Evolutionary conservation across 83 land plant species (phyloP).

Genomic region (Isoetes engelmannii): DNA sequence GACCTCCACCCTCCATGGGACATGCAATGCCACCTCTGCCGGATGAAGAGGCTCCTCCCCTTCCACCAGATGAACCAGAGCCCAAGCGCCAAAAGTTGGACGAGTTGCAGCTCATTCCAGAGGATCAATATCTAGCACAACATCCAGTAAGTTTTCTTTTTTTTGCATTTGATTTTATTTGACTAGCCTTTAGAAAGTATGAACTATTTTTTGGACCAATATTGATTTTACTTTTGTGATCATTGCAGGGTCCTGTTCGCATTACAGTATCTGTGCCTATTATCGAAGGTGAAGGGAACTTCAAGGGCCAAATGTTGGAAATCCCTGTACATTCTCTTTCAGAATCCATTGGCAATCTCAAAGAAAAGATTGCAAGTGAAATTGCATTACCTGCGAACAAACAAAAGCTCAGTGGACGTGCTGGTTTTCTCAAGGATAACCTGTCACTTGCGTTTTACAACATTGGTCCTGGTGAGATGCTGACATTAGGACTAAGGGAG

Average conservation of each 20-base stretch:
- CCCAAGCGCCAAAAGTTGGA: slow-evolving; percentile 90
- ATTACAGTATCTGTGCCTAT: slow-evolving; percentile 74
- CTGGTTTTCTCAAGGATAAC: slow-evolving; percentile 91
- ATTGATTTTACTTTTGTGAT: not conserved
- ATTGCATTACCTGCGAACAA: slow-evolving; percentile 90
- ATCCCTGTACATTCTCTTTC: slow-evolving; percentile 69
- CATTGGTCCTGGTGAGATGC: slow-evolving; percentile 70
- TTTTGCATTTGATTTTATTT: not conserved
- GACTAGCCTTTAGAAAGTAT: not conserved
- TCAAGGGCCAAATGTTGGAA: slow-evolving; percentile 86
- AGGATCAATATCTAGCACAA: slow-evolving; percentile 90
- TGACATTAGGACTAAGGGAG: slow-evolving; percentile 74
- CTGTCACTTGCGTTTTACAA: slow-evolving; percentile 90
- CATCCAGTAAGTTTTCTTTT: slow-evolving; percentile 61
- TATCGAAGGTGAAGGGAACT: slow-evolving; percentile 82
- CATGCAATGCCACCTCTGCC: slow-evolving; percentile 85
- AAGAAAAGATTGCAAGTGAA: slow-evolving; percentile 93
- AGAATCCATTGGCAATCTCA: slow-evolving; percentile 69
- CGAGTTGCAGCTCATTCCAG: slow-evolving; percentile 73
- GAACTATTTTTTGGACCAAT: not conserved
- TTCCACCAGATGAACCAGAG: slow-evolving; percentile 96
- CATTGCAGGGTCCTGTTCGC: slow-evolving; percentile 70
- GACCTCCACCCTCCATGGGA: slow-evolving; percentile 71
- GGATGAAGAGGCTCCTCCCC: slow-evolving; percentile 84
- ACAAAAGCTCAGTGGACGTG: slow-evolving; percentile 84